Evolutionary conservation across 225 moss, liverwort and hornwort species (phyloP), one percentile per base, ranked within the genome.

Genomic region (Lunularia cruciata): DNA sequence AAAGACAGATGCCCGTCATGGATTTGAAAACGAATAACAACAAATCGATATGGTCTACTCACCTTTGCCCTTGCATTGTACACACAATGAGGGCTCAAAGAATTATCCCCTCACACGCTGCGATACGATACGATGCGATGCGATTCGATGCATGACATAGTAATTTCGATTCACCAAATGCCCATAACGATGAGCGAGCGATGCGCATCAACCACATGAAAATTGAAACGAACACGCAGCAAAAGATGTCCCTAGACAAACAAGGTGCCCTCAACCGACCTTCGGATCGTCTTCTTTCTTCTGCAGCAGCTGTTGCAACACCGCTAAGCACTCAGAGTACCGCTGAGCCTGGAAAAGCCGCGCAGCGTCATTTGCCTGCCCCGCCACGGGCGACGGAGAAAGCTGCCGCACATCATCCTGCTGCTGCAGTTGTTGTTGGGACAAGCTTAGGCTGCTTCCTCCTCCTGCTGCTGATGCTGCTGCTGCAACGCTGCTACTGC

Each of bases 271-370:
- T 58, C 57, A 65, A 78, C 69, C 9, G 45, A 86, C 86, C 96
- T 90, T 96, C 8, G 85, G 86, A 73, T 96, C 92, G 63, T 90
- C 90, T 76, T 92, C 92, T 70, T 90, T 90, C 77, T 87, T 90
- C 51, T 86, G 82, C 57, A 86, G 87, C 40, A 96, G 95, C 83
- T 92, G 92, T 30, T 92, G 86, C 37, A 96, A 80, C 12, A 96
- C 79, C 15, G 70, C 86, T 77, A 98, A 71, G 52, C 92, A 98
- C 60, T 92, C 92, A 15, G 87, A 68, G 64, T 92, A 98, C 1
- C 89, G 86, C 59, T 89, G 84, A 25, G 89, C 71, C 49, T 92
- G 89, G 78, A 98, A 98, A 19, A 98, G 85, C 82, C 78, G 75
- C 8, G 92, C 92, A 18, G 96, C 96, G 43, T 92, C 92, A 78